Percentiles rank a stretch among this genome's conserved stretches.
phyloP scores from a whole-genome alignment of 805 yeast species.

The Sugiyamaella valdiviana region DNA sequence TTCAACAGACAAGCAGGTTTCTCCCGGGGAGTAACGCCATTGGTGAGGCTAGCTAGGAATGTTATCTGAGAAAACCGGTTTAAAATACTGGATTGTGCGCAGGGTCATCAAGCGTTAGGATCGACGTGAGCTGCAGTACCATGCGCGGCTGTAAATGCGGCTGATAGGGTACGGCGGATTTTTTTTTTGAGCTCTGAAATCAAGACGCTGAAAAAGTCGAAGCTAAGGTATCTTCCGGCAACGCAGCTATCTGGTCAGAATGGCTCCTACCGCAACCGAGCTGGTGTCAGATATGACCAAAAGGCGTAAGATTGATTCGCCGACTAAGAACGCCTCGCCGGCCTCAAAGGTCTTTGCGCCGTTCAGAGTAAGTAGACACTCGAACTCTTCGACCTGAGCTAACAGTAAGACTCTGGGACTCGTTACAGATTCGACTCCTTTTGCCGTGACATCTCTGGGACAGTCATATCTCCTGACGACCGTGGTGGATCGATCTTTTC shows the following conservation, averaged over 20 bases:
- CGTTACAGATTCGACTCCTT: conserved; percentile 81
- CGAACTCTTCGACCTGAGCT: neutral
- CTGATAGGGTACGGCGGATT: neutral
- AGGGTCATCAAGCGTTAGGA: too few relatives aligned
- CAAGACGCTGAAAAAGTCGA: neutral
- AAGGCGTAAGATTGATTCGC: conserved; percentile 1
- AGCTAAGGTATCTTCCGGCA: neutral
- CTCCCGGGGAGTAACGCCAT: too few relatives aligned
- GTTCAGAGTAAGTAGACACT: conserved; percentile 47
- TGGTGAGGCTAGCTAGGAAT: too few relatives aligned
- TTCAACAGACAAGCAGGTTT: too few relatives aligned
- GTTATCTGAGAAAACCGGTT: too few relatives aligned
- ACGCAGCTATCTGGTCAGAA: neutral
- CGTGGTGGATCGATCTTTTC: conserved; percentile 83
- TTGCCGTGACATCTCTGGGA: conserved; percentile 84
- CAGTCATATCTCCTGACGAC: conserved; percentile 82
- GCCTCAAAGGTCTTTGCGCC: conserved; percentile 72
- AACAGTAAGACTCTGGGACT: conserved; percentile 53
- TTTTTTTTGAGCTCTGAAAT: neutral
- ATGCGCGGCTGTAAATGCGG: too few relatives aligned
- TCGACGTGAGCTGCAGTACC: too few relatives aligned
- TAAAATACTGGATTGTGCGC: too few relatives aligned
- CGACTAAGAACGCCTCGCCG: neutral
- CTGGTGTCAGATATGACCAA: conserved; percentile 1
- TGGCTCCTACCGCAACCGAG: neutral